Base-by-base conservation (phyloP, 805 yeast genomes). In the Zygotorulaspora danielsina region DNA sequence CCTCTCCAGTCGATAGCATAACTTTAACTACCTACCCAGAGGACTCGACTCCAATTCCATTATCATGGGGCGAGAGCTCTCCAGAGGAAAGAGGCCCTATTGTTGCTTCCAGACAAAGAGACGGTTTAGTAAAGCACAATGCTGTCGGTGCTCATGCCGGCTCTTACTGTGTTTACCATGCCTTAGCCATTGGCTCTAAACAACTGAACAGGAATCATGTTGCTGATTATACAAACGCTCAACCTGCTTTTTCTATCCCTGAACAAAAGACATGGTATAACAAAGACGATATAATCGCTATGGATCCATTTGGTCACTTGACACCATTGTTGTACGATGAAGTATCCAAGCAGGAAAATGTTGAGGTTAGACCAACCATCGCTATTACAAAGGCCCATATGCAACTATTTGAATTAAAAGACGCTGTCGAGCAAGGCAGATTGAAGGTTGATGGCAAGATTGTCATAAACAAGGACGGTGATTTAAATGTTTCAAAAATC, bases 251-350 rank as follows among this genome's bases (percentile, higher is more conserved):
- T 39, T 53, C 71, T 18, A 66, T 79, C 47, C 70, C 72, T 7
- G 77, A 74, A 41, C 75, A 72, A 42, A 69, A 73, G 19, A 75
- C 73, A 46, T 79, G 85, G 85, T 65, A 66, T 33, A 74, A 69
- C 39, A 50, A 59, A 13, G 72, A 70, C 44, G 79, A 78, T 57
- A 78, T 79, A 47, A 83, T 77, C 17, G 70, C 84, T 2, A 61
- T 79, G 70, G 85, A 79, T 56, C 81, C 84, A 16, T 75, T 74
- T 51, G 85, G 84, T 18, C 85, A 79, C 49, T 58, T 78, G 44
- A 76, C 81, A 8, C 84, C 84, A 8, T 76, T 79, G 76, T 45
- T 75, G 32, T 79, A 66, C 54, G 61, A 61, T 32, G 75, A 73
- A 15, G 44, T 67, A 19, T 61, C 73, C 19, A 63, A 61, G 22